Base-by-base conservation (phyloP, 768 basidiomycete genomes). In the Macrolepiota dolichaula region DNA sequence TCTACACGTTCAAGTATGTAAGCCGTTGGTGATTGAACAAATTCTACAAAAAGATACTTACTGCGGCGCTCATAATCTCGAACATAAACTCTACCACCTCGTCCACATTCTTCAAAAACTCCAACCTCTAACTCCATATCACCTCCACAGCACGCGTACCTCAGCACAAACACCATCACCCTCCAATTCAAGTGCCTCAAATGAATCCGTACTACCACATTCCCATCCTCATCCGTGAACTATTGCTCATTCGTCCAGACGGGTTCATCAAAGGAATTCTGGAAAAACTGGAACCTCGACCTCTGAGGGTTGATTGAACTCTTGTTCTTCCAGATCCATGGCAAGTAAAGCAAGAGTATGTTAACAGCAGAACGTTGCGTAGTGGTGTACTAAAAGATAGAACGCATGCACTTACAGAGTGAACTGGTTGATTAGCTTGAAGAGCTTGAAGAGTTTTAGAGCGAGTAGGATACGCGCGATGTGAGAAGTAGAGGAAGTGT, bases 71-170 rank as follows among this genome's bases (percentile, higher is more conserved):
- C 72, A 97, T 84, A 15, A 98, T 87, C 19, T 88, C 85, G 63
- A 97, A 94, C 74, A 94, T 83, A 65, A 95, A 92, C 63, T 94
- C 89, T 59, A 98, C 72, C 32, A 93, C 77, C 37, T 90, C 86
- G 59, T 98, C 94, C 4, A 86, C 74, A 1, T 82, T 83, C 25
- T 82, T 67, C 2, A 82, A 74, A 67, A 85, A 89, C 55, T 89
- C 90, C 90, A 67, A 15, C 47, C 54, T 46, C 51, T 89, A 95
- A 76, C 57, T 84, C 84, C 46, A 74, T 76, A 64, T 84, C 84
- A 12, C 71, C 76, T 13, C 92, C 94, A 68, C 87, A 87, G 67
- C 91, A 94, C 65, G 97, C 70, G 71, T 86, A 93, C 54, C 79
- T 76, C 61, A 96, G 68, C 6, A 96, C 91, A 69, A 84, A 87